Evolutionary conservation across 2,329 filamentous ascomycete species (phyloP).

Genomic region (Aspergillus carbonarius): DNA sequence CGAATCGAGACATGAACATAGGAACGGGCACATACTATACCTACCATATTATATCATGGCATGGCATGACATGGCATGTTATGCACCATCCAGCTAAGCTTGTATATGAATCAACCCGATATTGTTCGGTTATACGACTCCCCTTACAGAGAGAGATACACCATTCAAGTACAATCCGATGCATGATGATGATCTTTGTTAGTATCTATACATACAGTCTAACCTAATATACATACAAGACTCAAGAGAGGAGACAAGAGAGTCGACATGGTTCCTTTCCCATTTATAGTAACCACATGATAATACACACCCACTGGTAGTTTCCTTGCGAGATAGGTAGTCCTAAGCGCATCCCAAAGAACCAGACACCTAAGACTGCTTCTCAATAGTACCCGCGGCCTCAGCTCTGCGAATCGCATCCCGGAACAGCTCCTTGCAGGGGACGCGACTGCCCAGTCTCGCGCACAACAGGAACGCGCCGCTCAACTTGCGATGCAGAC

Average conservation of each 20-base stretch:
- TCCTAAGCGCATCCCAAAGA: too few relatives aligned
- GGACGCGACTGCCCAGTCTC: constrained; percentile 75
- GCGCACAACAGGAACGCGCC: constrained; percentile 94
- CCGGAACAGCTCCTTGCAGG: constrained; percentile 74
- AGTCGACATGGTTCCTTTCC: too few relatives aligned
- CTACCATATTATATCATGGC: background rate
- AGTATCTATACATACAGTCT: background rate
- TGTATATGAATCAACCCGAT: too few relatives aligned
- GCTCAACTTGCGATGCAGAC: constrained; percentile 88
- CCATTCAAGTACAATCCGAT: background rate
- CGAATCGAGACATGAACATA: background rate
- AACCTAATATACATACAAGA: background rate
- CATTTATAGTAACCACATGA: too few relatives aligned
- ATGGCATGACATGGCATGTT: background rate
- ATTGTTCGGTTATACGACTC: too few relatives aligned
- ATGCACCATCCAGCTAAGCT: background rate
- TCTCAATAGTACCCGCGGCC: constrained; percentile 12
- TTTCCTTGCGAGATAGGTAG: too few relatives aligned
- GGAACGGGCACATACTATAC: background rate
- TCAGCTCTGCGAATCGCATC: constrained; percentile 33
- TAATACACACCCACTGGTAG: background rate
- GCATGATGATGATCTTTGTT: background rate
- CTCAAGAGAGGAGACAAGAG: background rate
- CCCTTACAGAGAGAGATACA: background rate
- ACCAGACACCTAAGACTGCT: background rate